Base-by-base conservation (phyloP, 495 filamentous ascomycete genomes). In the Penicillium dipodomyicola region DNA sequence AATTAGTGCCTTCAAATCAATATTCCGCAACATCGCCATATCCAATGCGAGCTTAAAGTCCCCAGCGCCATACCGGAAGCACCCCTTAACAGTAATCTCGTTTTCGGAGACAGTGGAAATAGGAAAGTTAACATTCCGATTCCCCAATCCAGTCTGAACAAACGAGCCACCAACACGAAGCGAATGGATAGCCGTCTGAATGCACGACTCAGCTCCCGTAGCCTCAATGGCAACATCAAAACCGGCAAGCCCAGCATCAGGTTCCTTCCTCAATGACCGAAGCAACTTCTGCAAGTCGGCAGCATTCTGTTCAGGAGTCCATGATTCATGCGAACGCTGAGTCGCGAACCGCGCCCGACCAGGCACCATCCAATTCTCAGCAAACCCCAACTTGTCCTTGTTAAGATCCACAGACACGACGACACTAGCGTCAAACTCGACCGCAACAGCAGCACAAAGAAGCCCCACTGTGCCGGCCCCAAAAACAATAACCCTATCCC, bases 91-190 rank as follows among this genome's bases (percentile, higher is more conserved):
- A 20, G 82, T 87, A 5, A 96, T 79, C 75, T 97, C 92, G 73
- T 95, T 94, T 30, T 84, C 79, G 57, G 86, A 88, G 54, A 94
- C 77, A 17, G 84, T 81, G 73, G 29, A 83, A 62, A 96, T 96
- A 29, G 92, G 92, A 70, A 94, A 88, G 14, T 72, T 81, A 71
- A 95, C 89, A 60, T 90, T 84, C 10, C 80, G 63, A 67, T 85
- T 84, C 56, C 91, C 92, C 80, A 95, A 85, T 8, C 91, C 92
- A 54, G 82, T 90, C 74, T 96, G 92, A 1, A 96, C 87, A 67
- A 90, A 30, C 29, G 84, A 85, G 6, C 92, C 92, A 12, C 91
- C 91, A 42, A 78, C 70, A 43, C 85, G 74, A 3, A 93, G 76
- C 15, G 79, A 78, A 74, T 94, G 82, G 52, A 96, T 79, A 0